Conservation (phyloP, 1,284 basidiomycete genomes). For the Jaminaea rosea region DNA sequence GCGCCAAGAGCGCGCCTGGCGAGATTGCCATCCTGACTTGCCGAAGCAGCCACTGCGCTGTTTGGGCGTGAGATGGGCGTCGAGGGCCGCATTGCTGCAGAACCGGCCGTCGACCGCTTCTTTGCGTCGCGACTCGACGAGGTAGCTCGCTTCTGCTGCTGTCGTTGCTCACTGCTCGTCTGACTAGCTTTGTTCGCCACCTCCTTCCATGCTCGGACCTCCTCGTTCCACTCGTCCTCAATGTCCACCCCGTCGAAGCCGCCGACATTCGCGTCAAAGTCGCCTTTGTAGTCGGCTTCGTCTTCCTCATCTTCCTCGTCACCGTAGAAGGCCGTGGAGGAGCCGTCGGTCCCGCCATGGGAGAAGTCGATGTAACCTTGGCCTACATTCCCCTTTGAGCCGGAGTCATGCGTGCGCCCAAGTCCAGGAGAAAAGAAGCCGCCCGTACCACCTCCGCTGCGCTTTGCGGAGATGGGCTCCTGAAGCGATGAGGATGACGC, state of each 20-base stretch:
- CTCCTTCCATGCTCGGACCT: slow-evolving; percentile 6
- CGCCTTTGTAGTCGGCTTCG: slow-evolving; percentile 11
- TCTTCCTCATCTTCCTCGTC: slow-evolving; percentile 12
- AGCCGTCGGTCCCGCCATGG: slow-evolving; percentile 10
- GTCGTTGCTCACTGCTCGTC: neutral
- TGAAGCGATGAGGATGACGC: neutral
- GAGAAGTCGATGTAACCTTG: slow-evolving; percentile 29
- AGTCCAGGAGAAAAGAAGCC: neutral
- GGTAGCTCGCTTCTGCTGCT: neutral
- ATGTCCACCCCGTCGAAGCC: neutral
- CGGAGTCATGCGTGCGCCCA: neutral
- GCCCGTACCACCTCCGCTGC: too few relatives aligned
- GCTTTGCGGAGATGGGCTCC: neutral
- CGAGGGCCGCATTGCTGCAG: neutral
- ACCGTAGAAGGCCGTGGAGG: slow-evolving; percentile 9
- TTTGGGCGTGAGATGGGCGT: too few relatives aligned
- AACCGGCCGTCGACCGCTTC: neutral
- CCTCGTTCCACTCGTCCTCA: slow-evolving; percentile 18
- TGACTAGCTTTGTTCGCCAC: slow-evolving; percentile 4
- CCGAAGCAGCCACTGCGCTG: too few relatives aligned
- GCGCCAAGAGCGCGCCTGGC: too few relatives aligned
- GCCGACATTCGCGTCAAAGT: neutral
- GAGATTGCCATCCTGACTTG: neutral
- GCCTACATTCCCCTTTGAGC: neutral
- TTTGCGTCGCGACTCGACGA: neutral